Evolutionary conservation across 1,284 basidiomycete species (phyloP).

Genomic region (Mycena citricolor): DNA sequence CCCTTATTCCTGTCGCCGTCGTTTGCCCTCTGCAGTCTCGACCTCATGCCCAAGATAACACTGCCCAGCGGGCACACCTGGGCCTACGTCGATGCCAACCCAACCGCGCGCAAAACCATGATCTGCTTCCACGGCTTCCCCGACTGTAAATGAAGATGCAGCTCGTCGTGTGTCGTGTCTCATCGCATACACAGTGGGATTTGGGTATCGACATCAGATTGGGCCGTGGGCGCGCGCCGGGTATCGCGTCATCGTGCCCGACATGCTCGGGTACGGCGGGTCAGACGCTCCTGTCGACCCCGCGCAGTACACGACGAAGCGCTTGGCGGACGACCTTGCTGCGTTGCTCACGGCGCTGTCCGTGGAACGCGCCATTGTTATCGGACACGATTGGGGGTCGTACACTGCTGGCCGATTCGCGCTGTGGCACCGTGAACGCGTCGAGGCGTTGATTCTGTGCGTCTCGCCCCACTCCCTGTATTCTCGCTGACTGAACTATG

Average conservation of each 20-base stretch:
- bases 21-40: too few relatives aligned
- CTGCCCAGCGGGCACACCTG: constrained; percentile 33
- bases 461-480: constrained; percentile 24
- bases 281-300: constrained; percentile 61
- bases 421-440: constrained; percentile 62
- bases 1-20: too few relatives aligned
- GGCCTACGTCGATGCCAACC: constrained; percentile 54
- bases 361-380: constrained; percentile 53
- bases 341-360: constrained; percentile 59
- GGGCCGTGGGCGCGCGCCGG: constrained; percentile 61
- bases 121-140: constrained; percentile 77
- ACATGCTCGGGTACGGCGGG: constrained; percentile 71
- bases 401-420: constrained; percentile 59
- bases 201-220: constrained; percentile 68
- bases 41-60: constrained; percentile 9
- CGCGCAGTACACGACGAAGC: constrained; percentile 58
- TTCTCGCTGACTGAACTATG: not conserved
- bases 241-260: constrained; percentile 67
- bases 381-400: constrained; percentile 77
- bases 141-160: constrained; percentile 52
- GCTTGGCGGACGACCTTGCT: constrained; percentile 58
- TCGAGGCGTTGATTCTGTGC: constrained; percentile 58
- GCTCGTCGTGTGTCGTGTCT: not conserved
- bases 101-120: constrained; percentile 45
- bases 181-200: constrained; percentile 1